phyloP scores from a whole-genome alignment of 257 asterid genomes.

The Anisodus acutangulus region DNA sequence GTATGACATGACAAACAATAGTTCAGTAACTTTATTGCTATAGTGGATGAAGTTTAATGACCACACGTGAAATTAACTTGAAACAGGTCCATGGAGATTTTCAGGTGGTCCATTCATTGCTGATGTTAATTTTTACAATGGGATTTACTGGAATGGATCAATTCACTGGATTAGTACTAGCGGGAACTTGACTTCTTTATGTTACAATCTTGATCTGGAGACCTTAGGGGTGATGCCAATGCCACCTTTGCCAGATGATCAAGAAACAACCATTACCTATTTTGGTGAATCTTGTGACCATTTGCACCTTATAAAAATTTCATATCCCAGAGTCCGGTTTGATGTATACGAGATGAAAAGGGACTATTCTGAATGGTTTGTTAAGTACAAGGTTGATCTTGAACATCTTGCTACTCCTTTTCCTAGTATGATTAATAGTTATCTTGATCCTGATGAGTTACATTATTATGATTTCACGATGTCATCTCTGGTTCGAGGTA shows the following conservation, averaged over 20 bases:
- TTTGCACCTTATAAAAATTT: constrained; percentile 31
- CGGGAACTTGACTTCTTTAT: constrained; percentile 26
- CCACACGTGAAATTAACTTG: not conserved
- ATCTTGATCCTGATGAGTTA: not conserved
- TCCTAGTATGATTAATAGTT: constrained; percentile 26
- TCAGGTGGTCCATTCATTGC: not conserved
- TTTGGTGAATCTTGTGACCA: constrained; percentile 43
- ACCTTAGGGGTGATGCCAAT: constrained; percentile 25
- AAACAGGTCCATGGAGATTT: not conserved
- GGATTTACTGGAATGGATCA: constrained; percentile 43
- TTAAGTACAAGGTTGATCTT: constrained; percentile 46
- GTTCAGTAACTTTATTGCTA: not conserved
- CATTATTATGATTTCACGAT: constrained; percentile 12
- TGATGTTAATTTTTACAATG: constrained; percentile 21
- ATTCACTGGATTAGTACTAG: constrained; percentile 38
- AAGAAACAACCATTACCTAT: not conserved
- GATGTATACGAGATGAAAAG: constrained; percentile 41
- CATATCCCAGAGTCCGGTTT: not conserved
- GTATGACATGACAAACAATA: not conserved
- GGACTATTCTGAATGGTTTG: constrained; percentile 44
- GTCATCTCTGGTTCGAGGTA: constrained; percentile 36
- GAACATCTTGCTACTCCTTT: not conserved
- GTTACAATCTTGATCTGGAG: constrained; percentile 38
- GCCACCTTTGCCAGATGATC: constrained; percentile 27
- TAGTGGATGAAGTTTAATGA: not conserved